A percentile compares a stretch with the other conserved stretches of the same genome.
These are phyloP conservation scores for Athelia sp. DNA, from an alignment of 1,284 basidiomycete genomes.

Conservation along the genomic window DNA sequence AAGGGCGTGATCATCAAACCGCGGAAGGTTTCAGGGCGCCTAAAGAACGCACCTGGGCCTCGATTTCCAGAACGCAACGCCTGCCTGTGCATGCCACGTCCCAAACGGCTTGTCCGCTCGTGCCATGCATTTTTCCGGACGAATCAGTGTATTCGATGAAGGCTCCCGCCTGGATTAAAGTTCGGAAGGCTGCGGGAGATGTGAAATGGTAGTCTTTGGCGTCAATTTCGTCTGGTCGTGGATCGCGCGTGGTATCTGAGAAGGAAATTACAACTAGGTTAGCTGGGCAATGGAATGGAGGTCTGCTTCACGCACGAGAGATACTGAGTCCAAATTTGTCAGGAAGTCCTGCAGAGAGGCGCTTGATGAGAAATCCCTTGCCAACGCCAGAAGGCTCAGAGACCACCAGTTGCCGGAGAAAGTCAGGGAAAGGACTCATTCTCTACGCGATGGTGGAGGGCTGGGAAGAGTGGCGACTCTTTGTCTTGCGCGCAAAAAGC, in stretches of 20 bases:
- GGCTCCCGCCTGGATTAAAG: constrained; percentile 61
- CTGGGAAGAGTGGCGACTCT: too few species aligned
- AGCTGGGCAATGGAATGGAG: too few species aligned
- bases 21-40: too few species aligned
- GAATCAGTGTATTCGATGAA: constrained; percentile 76
- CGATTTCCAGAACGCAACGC: constrained; percentile 93
- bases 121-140: constrained; percentile 92
- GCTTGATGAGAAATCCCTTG: constrained; percentile 87
- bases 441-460: neutral
- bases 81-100: constrained; percentile 56
- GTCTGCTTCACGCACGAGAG: constrained; percentile 78
- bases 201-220: constrained; percentile 81
- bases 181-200: constrained; percentile 51
- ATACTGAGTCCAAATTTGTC: constrained; percentile 95
- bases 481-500: too few species aligned
- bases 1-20: too few species aligned
- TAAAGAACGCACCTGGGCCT: constrained; percentile 86
- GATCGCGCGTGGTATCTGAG: constrained; percentile 87
- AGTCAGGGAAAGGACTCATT: constrained; percentile 17
- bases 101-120: constrained; percentile 67
- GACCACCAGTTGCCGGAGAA: constrained; percentile 62
- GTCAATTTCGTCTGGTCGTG: too few species aligned
- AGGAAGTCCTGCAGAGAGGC: constrained; percentile 80
- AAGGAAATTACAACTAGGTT: too few species aligned
- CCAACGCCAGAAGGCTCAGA: constrained; percentile 90